Conservation (phyloP, 768 basidiomycete genomes). For the Fomitopsis pulvina region DNA sequence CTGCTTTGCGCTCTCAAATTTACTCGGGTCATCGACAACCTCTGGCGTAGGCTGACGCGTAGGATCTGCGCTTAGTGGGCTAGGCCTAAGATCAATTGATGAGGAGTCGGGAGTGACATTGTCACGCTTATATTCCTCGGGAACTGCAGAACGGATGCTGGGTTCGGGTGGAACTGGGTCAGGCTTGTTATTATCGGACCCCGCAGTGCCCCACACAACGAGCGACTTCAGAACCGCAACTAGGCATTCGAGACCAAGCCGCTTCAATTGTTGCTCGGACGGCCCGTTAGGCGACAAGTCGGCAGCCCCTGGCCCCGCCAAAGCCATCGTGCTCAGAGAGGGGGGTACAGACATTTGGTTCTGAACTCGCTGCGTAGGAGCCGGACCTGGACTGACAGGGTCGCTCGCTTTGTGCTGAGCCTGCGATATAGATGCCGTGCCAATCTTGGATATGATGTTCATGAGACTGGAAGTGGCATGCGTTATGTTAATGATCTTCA, state of each 20-base stretch:
- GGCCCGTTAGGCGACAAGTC: conserved; percentile 63
- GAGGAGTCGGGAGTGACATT: conserved; percentile 50
- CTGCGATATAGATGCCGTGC: conserved; percentile 47
- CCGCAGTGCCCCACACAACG: conserved; percentile 79
- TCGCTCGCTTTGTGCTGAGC: conserved; percentile 47
- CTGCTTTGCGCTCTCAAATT: conserved; percentile 93
- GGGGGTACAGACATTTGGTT: conserved; percentile 42
- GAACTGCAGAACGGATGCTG: conserved; percentile 34
- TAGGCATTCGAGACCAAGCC: conserved; percentile 94
- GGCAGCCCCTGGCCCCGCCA: conserved; percentile 59
- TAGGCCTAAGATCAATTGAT: conserved; percentile 45
- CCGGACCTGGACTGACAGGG: conserved; percentile 53
- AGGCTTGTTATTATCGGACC: conserved; percentile 35
- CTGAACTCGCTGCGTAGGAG: conserved; percentile 42
- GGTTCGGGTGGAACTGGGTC: conserved; percentile 21
- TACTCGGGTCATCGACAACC: conserved; percentile 79
- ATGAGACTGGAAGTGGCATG: conserved; percentile 52
- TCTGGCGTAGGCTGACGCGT: conserved; percentile 72
- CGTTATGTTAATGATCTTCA: background rate
- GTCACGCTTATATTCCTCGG: conserved; percentile 50
- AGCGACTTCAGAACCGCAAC: conserved; percentile 84
- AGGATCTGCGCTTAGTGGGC: conserved; percentile 41
- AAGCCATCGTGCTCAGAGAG: conserved; percentile 57
- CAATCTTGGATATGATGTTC: conserved; percentile 93
- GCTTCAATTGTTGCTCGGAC: conserved; percentile 77